These are phyloP conservation scores for Abortiporus biennis DNA, from an alignment of 1,284 basidiomycete genomes.

Conservation along the genomic window DNA sequence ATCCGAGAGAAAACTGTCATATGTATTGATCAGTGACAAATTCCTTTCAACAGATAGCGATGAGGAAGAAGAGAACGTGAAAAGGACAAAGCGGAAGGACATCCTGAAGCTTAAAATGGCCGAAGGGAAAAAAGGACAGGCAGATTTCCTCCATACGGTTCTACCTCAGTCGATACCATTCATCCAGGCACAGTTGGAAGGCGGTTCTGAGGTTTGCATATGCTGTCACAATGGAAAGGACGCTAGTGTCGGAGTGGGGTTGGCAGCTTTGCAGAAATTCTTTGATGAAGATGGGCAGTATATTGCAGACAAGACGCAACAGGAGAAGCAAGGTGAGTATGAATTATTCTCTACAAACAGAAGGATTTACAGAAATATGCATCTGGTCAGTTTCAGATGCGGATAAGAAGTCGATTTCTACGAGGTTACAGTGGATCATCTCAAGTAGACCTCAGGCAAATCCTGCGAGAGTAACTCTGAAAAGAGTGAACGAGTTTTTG, in stretches of 20 bases:
- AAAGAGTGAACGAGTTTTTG: conserved; percentile 74
- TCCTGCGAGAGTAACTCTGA: conserved; percentile 69
- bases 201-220: conserved; percentile 38
- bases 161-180: conserved; percentile 48
- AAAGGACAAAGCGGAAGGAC: background rate
- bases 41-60: background rate
- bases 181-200: conserved; percentile 33
- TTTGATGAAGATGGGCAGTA: conserved; percentile 50
- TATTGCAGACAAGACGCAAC: background rate
- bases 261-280: conserved; percentile 50
- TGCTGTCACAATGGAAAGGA: conserved; percentile 56
- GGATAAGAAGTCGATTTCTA: conserved; percentile 59
- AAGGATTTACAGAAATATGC: background rate
- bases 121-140: conserved; percentile 49
- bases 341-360: background rate
- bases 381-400: background rate
- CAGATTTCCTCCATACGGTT: conserved; percentile 39
- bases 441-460: conserved; percentile 65
- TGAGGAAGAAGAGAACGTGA: background rate
- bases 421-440: conserved; percentile 78
- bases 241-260: conserved; percentile 53
- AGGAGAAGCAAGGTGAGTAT: conserved; percentile 11
- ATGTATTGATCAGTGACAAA: conserved; percentile 16
- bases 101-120: conserved; percentile 28
- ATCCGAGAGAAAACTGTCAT: conserved; percentile 9